Percentiles rank a stretch among this genome's conserved stretches.
Evolutionary conservation across 371 early-diverging fungal genomes (phyloP).

Genomic region (Rhizomucor miehei): DNA sequence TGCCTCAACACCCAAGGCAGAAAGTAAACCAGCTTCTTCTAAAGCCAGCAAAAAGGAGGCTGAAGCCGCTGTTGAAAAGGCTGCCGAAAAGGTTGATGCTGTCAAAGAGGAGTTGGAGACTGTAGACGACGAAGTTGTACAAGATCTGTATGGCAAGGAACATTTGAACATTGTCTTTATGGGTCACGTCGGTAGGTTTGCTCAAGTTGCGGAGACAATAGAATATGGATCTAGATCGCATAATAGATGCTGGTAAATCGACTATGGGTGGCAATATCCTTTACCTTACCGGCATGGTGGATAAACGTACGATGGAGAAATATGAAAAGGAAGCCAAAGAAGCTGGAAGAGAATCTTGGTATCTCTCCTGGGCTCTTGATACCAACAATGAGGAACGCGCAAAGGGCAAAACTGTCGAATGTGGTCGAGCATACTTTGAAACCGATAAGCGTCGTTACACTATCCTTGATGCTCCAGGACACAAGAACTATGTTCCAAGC

Average conservation of each 20-base stretch:
- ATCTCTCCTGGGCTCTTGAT: constrained; percentile 97
- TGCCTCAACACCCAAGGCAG: constrained; percentile 15
- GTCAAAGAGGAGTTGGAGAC: constrained; percentile 20
- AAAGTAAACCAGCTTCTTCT: constrained; percentile 14
- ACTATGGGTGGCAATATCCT: constrained; percentile 99
- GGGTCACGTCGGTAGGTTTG: constrained; percentile 91
- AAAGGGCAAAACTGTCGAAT: constrained; percentile 96
- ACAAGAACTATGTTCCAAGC: constrained; percentile 98
- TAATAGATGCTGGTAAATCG: constrained; percentile 98
- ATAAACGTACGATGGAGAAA: constrained; percentile 99
- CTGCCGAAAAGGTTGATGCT: constrained; percentile 16
- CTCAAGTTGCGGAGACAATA: neutral
- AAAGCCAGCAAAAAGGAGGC: constrained; percentile 19
- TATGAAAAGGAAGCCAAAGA: constrained; percentile 97
- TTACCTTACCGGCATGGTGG: constrained; percentile 95
- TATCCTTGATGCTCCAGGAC: constrained; percentile 99
- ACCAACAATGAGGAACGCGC: constrained; percentile 94
- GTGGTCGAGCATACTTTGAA: constrained; percentile 97
- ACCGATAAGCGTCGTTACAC: constrained; percentile 94
- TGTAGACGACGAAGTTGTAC: constrained; percentile 57
- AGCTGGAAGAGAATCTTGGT: constrained; percentile 95
- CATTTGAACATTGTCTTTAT: constrained; percentile 97
- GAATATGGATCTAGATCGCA: neutral
- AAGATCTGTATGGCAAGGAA: constrained; percentile 83
- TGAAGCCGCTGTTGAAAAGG: constrained; percentile 18